Percentiles rank a stretch among this genome's conserved stretches.
Evolutionary conservation across 2,329 filamentous ascomycete genomes (phyloP).

Genomic region (Colletotrichum theobromicola): DNA sequence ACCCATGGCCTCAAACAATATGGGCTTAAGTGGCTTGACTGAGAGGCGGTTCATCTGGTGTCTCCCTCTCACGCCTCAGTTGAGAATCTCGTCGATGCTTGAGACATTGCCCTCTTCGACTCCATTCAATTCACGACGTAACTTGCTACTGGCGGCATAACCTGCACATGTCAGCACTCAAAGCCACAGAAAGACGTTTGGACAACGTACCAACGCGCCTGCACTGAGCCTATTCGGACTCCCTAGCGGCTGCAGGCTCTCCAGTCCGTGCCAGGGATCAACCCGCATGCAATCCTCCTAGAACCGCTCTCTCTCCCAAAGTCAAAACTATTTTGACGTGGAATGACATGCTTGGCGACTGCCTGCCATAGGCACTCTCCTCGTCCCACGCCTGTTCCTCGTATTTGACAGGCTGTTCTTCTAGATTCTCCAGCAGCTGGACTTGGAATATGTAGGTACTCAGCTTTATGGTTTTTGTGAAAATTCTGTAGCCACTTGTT

Average conservation of each 20-base stretch:
- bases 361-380: not conserved
- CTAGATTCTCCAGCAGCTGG: not conserved
- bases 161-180: not conserved
- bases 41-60: not conserved
- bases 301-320: slow-evolving; percentile 42
- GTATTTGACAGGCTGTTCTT: not conserved
- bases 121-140: not conserved
- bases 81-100: not conserved
- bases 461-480: not conserved
- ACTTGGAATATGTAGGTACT: not conserved
- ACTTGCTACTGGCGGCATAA: not conserved
- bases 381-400: not conserved
- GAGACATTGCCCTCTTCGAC: not conserved
- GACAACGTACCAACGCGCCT: not conserved
- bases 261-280: slow-evolving; percentile 46
- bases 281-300: slow-evolving; percentile 49
- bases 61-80: not conserved
- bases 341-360: not conserved
- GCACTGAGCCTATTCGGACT: slow-evolving; percentile 40
- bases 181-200: not conserved
- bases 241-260: slow-evolving; percentile 36
- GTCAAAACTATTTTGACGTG: slow-evolving; percentile 37
- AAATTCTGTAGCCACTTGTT: not conserved
- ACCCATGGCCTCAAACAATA: not conserved
- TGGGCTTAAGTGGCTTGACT: not conserved